Evolutionary conservation across 2,329 filamentous ascomycete genomes (phyloP), one percentile per base, ranked within the genome.

Genomic region (Dactylellina cionopaga): DNA sequence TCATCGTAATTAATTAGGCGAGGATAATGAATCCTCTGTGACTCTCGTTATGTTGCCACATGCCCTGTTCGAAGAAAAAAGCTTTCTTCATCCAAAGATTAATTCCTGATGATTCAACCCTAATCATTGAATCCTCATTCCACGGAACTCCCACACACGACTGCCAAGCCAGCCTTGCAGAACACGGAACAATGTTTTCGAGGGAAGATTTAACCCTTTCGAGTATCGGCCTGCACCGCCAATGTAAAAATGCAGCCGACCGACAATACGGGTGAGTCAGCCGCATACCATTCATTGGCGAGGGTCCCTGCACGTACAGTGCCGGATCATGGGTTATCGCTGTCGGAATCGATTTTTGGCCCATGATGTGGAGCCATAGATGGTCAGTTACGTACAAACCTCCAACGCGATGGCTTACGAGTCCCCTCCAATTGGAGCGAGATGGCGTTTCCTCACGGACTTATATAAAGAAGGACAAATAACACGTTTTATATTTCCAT

Each of bases 211-310:
- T 65, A 56, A 47, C 60, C 49, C 5, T 11, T 47, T 65, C 13
- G 5, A 44, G 60, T 27, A 10, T 39, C 9, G 35, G 35, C 35
- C 47, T 13, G 29, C 22, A 29, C 31, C 22, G 46, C 46, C 5
- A 10, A 58, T 15, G n/a, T 17, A 35, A 17, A 11, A 43, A 58
- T 29, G 33, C 15, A 17, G 17, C 29, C n/a, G 37, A 46, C 35
- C 25, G 37, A 52, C n/a, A n/a, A 24, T n/a, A 13, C 27, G 17
- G 60, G 39, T 68, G 63, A 60, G 54, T 68, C 63, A 68, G 63
- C 46, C 46, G n/a, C 17, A 13, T 11, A 37, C 13, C 27, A 17
- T 24, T 52, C 33, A 59, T 51, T 54, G 22, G 52, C 19, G 52
- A 27, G 7, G 6, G 17, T 19, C 54, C 31, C 44, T 59, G 63